Evolutionary conservation across 2,329 filamentous ascomycete genomes (phyloP).

Genomic region (Leptographium flavum): DNA sequence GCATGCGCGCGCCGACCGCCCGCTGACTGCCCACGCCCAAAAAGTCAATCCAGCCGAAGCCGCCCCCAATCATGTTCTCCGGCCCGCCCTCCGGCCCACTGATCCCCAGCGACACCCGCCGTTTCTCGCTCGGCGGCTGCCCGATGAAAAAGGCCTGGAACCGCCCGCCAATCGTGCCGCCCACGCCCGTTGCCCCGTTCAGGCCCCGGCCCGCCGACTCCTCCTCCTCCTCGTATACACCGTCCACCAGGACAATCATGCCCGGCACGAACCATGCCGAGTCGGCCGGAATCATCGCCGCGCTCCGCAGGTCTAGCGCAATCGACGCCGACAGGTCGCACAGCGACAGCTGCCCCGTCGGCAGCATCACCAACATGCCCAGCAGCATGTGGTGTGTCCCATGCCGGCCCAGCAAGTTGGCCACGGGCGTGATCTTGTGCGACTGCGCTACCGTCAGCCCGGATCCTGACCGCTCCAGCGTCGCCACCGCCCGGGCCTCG

Average conservation of each 20-base stretch:
- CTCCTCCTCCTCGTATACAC: constrained; percentile 91
- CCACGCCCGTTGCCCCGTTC: constrained; percentile 67
- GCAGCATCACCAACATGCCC: constrained; percentile 66
- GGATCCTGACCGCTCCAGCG: constrained; percentile 44
- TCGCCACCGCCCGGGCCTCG: constrained; percentile 34
- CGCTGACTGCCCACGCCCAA: constrained; percentile 82
- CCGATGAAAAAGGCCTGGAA: constrained; percentile 86
- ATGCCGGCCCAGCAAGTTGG: constrained; percentile 61
- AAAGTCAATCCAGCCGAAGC: constrained; percentile 96
- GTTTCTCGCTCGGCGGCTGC: constrained; percentile 79
- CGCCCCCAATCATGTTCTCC: constrained; percentile 54
- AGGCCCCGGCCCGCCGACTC: constrained; percentile 53
- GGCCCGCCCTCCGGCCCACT: constrained; percentile 41
- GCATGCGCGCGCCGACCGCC: constrained; percentile 70
- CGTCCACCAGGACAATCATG: constrained; percentile 91
- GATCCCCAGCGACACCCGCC: constrained; percentile 64
- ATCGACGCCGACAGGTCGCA: constrained; percentile 85
- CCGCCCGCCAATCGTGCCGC: constrained; percentile 79
- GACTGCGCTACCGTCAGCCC: constrained; percentile 25
- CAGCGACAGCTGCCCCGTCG: constrained; percentile 68
- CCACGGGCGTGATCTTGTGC: constrained; percentile 81
- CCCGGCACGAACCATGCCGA: constrained; percentile 88
- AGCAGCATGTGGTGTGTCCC: constrained; percentile 76
- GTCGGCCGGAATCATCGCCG: constrained; percentile 67
- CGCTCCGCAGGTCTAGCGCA: constrained; percentile 65